A percentile compares a stretch with the other conserved stretches of the same genome.
phyloP scores from a whole-genome alignment of 2,329 filamentous ascomycete genomes.

The Beauveria varroae region DNA sequence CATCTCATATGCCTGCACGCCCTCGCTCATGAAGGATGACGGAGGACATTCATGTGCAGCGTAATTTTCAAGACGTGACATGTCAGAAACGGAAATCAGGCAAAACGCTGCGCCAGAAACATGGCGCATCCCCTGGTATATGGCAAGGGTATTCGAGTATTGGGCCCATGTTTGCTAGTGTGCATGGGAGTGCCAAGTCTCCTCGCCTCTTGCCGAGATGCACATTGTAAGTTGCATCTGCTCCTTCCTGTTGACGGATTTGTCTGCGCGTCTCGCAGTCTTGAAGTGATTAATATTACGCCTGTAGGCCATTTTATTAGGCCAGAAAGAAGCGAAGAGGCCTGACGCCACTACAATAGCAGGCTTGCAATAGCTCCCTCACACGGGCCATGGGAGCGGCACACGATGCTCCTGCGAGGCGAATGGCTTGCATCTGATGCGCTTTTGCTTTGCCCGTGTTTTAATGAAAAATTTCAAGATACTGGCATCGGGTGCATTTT shows the following conservation, averaged over 20 bases:
- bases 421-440: neutral
- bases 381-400: neutral
- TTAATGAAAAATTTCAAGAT: neutral
- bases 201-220: neutral
- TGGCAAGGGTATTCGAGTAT: neutral
- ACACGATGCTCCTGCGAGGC: neutral
- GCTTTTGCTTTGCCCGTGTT: neutral
- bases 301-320: neutral
- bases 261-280: neutral
- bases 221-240: neutral
- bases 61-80: neutral
- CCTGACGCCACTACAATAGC: conserved; percentile 4
- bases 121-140: neutral
- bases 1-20: neutral
- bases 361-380: neutral
- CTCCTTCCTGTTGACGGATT: neutral
- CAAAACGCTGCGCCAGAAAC: neutral
- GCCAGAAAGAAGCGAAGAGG: neutral
- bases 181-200: neutral
- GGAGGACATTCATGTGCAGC: neutral
- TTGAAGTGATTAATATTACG: neutral
- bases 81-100: neutral
- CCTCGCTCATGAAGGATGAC: neutral
- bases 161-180: neutral
- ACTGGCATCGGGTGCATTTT: neutral